These are phyloP conservation scores for Drosera capensis DNA, from an alignment of 148 eudicot species.

Conservation along the genomic window DNA sequence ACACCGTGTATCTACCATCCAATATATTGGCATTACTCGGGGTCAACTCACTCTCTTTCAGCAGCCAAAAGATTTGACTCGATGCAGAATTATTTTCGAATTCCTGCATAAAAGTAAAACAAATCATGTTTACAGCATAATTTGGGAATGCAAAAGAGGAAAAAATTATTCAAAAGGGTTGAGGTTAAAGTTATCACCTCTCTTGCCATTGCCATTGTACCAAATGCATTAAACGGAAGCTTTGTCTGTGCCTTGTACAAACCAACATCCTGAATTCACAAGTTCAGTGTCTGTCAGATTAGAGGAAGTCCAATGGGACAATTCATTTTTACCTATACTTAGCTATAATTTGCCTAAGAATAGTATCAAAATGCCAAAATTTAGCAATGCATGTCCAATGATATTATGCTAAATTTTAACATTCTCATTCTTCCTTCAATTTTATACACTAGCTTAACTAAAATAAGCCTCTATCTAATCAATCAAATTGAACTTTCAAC, in stretches of 20 bases:
- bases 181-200: constrained; percentile 33
- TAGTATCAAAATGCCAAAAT: too few species aligned
- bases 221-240: constrained; percentile 97
- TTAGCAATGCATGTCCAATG: too few species aligned
- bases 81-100: constrained; percentile 85
- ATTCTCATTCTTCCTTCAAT: too few species aligned
- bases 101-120: constrained; percentile 40
- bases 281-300: too few species aligned
- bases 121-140: too few species aligned
- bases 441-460: too few species aligned
- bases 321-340: too few species aligned
- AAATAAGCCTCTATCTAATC: too few species aligned
- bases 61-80: constrained; percentile 90
- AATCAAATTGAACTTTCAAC: too few species aligned
- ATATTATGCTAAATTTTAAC: too few species aligned
- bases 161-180: not conserved
- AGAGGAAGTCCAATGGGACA: too few species aligned
- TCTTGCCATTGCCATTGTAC: constrained; percentile 99
- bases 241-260: constrained; percentile 97
- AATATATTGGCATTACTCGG: constrained; percentile 94
- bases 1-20: constrained; percentile 91
- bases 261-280: constrained; percentile 61
- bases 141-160: not conserved
- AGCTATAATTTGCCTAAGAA: too few species aligned
- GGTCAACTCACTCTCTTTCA: constrained; percentile 95